Conservation (phyloP, 2,329 filamentous ascomycete species). For the Aspergillus thermomutatus region DNA sequence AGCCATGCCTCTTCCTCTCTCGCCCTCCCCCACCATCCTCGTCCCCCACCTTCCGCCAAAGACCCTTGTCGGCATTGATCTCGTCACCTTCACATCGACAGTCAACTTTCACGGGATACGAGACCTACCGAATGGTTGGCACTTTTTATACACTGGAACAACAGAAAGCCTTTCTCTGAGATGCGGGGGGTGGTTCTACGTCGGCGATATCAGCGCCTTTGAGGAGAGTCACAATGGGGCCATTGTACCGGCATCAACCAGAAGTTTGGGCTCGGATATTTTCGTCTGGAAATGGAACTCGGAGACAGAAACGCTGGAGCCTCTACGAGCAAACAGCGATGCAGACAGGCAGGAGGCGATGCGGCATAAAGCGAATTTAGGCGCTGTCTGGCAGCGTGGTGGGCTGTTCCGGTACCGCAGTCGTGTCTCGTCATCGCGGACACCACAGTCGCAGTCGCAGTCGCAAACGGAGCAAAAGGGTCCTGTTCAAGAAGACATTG, state of each 20-base stretch:
- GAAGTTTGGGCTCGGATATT: conserved; percentile 41
- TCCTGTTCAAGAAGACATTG: conserved; percentile 14
- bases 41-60: conserved; percentile 44
- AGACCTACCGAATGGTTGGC: conserved; percentile 55
- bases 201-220: conserved; percentile 37
- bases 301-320: conserved; percentile 34
- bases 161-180: conserved; percentile 58
- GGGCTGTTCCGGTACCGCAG: conserved; percentile 41
- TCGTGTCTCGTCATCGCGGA: conserved; percentile 22
- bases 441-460: conserved; percentile 23
- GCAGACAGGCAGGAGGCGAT: conserved; percentile 46
- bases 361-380: conserved; percentile 54
- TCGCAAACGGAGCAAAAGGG: conserved; percentile 36
- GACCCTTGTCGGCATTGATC: conserved; percentile 50
- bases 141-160: conserved; percentile 60
- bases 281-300: conserved; percentile 54
- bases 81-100: conserved; percentile 61
- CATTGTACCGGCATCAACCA: conserved; percentile 11
- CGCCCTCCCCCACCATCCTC: conserved; percentile 42
- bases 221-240: conserved; percentile 12
- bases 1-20: conserved; percentile 20
- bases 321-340: conserved; percentile 30
- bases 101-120: conserved; percentile 60
- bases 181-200: conserved; percentile 60
- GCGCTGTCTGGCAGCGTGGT: conserved; percentile 54